A percentile compares a stretch with the other conserved stretches of the same genome.
phyloP scores from a whole-genome alignment of 2,329 filamentous ascomycete species.

The Chrysosporium queenslandicum region DNA sequence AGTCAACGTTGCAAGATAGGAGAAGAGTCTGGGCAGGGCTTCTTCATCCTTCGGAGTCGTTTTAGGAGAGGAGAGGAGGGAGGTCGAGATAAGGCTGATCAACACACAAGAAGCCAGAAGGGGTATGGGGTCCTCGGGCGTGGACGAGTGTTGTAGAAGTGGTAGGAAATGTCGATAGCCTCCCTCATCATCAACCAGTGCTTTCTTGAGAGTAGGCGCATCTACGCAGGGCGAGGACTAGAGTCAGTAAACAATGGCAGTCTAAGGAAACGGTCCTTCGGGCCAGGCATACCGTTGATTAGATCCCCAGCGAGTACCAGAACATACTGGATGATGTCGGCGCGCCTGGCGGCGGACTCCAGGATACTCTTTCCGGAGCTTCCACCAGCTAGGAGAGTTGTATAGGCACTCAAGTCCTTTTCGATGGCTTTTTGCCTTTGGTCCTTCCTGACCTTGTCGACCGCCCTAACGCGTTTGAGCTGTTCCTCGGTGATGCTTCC shows the following conservation, averaged over 20 bases:
- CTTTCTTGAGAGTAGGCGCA: conserved; percentile 65
- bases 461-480: conserved; percentile 87
- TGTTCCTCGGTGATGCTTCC: conserved; percentile 91
- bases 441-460: conserved; percentile 92
- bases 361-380: conserved; percentile 61
- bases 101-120: conserved; percentile 83
- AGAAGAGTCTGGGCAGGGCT: conserved; percentile 71
- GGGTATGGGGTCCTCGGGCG: conserved; percentile 77
- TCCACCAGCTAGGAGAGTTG: conserved; percentile 65
- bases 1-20: conserved; percentile 72
- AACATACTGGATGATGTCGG: conserved; percentile 90
- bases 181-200: conserved; percentile 60
- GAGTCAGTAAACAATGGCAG: background rate
- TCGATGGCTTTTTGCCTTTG: conserved; percentile 76
- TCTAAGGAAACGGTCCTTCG: too few relatives aligned
- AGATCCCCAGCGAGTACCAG: conserved; percentile 81
- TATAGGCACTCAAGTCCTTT: conserved; percentile 68
- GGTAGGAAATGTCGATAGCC: conserved; percentile 70
- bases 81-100: conserved; percentile 61
- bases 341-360: conserved; percentile 72
- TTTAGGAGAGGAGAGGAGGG: conserved; percentile 52
- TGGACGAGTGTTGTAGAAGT: conserved; percentile 71
- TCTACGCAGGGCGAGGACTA: conserved; percentile 42
- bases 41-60: conserved; percentile 54
- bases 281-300: conserved; percentile 56